These are phyloP conservation scores for Chlorella sp. DNA, from an alignment of 139 green algal species.

Conservation along the genomic window DNA sequence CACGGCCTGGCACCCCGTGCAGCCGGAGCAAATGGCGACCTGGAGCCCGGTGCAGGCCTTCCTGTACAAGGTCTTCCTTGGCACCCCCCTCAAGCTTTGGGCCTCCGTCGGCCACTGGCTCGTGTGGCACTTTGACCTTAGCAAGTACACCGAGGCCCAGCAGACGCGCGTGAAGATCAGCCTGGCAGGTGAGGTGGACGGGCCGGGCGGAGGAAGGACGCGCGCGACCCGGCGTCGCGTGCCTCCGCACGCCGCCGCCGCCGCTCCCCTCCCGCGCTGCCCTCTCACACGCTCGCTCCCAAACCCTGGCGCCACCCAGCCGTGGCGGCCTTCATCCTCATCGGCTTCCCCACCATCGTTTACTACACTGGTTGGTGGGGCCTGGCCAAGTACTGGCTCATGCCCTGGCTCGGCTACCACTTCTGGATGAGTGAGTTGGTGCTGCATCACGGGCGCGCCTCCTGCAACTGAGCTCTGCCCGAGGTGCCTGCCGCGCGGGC, in stretches of 20 bases:
- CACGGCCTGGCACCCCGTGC: constrained; percentile 93
- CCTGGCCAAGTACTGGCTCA: constrained; percentile 95
- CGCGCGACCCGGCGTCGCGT: too few relatives aligned
- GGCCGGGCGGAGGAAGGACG: too few relatives aligned
- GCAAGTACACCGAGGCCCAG: constrained; percentile 86
- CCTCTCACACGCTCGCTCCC: too few relatives aligned
- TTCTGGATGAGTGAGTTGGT: constrained; percentile 91
- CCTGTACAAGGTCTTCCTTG: constrained; percentile 83
- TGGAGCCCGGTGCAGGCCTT: constrained; percentile 23
- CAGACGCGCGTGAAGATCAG: constrained; percentile 73
- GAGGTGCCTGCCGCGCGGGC: too few relatives aligned
- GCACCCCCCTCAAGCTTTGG: constrained; percentile 88
- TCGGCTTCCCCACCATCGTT: constrained; percentile 74
- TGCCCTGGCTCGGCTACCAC: constrained; percentile 98
- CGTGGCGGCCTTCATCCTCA: constrained; percentile 63
- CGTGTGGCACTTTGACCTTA: constrained; percentile 92
- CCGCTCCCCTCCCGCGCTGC: too few relatives aligned
- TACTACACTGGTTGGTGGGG: constrained; percentile 70
- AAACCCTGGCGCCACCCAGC: too few relatives aligned
- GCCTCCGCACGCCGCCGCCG: too few relatives aligned
- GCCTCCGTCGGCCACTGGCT: constrained; percentile 89
- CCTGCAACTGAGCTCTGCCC: too few relatives aligned
- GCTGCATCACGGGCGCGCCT: too few relatives aligned
- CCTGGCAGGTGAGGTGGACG: too few relatives aligned
- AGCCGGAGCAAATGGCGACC: constrained; percentile 53